Evolutionary conservation across 176 grass and related monocot species (phyloP).

Genomic region (Oryza glumipatula): DNA sequence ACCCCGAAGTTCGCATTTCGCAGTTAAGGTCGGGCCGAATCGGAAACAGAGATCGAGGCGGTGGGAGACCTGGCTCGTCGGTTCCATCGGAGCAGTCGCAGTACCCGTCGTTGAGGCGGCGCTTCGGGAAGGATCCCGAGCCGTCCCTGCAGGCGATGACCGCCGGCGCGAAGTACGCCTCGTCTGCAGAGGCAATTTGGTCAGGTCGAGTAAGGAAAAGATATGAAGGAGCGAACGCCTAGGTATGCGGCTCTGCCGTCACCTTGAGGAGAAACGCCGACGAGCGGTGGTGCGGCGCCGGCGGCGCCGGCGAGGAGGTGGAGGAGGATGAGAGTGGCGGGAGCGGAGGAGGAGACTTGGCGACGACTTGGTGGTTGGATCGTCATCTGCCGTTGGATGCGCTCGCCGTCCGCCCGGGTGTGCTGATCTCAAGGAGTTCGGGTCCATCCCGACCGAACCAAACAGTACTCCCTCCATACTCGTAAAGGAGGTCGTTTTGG

Average conservation of each 20-base stretch:
- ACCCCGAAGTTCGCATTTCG: neutral
- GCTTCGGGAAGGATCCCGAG: constrained; percentile 68
- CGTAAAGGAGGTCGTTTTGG: too few relatives aligned
- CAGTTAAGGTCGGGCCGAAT: constrained; percentile 1
- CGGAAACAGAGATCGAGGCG: neutral
- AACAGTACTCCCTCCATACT: too few relatives aligned
- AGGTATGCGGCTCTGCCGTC: neutral
- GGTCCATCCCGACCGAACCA: neutral
- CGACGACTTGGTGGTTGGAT: constrained; percentile 36
- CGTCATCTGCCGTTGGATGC: constrained; percentile 44
- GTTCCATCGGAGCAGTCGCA: constrained; percentile 91
- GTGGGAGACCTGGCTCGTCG: constrained; percentile 64
- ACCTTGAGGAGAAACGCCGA: constrained; percentile 66
- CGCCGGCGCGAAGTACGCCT: constrained; percentile 66
- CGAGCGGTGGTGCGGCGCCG: constrained; percentile 44
- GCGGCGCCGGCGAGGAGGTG: constrained; percentile 37
- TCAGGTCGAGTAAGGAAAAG: neutral
- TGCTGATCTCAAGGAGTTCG: constrained; percentile 18
- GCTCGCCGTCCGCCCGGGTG: neutral
- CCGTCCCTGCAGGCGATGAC: constrained; percentile 89
- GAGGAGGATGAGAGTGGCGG: constrained; percentile 50
- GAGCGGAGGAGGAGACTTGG: constrained; percentile 42
- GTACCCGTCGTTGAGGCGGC: constrained; percentile 78
- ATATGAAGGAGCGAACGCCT: neutral
- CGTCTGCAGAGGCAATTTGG: constrained; percentile 51